A percentile compares a stretch with the other conserved stretches of the same genome.
These are phyloP conservation scores for Boletus semigastroideus DNA, from an alignment of 1,284 basidiomycete genomes.

Conservation along the genomic window DNA sequence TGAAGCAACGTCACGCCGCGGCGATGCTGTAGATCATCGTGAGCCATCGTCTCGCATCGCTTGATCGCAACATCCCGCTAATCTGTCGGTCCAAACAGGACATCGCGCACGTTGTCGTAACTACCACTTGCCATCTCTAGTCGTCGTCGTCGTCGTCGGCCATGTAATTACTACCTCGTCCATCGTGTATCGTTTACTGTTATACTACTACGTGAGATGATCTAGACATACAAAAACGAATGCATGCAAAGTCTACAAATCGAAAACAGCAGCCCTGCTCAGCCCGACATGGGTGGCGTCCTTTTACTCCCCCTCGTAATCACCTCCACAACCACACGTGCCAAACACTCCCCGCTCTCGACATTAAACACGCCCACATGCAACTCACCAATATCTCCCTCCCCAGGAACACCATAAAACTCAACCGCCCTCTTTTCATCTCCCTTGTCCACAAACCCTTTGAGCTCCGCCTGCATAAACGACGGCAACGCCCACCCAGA, in stretches of 20 bases:
- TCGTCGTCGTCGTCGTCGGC: constrained; percentile 6
- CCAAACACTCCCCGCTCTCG: constrained; percentile 51
- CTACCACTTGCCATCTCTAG: constrained; percentile 14
- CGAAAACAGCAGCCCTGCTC: constrained; percentile 23
- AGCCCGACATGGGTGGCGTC: constrained; percentile 25
- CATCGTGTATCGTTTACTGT: constrained; percentile 21
- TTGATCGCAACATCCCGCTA: neutral
- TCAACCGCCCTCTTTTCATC: constrained; percentile 50
- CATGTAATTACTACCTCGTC: constrained; percentile 25
- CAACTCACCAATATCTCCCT: constrained; percentile 54
- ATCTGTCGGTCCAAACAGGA: constrained; percentile 14
- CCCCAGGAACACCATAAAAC: constrained; percentile 53
- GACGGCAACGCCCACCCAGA: constrained; percentile 56
- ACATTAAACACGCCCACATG: constrained; percentile 56
- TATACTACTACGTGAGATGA: neutral
- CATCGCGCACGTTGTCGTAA: constrained; percentile 26
- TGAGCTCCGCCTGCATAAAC: constrained; percentile 57
- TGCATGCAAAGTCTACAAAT: constrained; percentile 22
- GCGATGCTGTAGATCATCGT: constrained; percentile 29
- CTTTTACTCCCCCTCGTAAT: constrained; percentile 44
- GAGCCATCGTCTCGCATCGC: constrained; percentile 3
- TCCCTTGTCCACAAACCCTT: constrained; percentile 33
- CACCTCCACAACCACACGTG: constrained; percentile 57
- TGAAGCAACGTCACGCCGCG: constrained; percentile 40
- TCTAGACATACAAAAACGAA: constrained; percentile 25